Conservation (phyloP, 805 yeast genomes). For the Cyberlindnera mycetangii region DNA sequence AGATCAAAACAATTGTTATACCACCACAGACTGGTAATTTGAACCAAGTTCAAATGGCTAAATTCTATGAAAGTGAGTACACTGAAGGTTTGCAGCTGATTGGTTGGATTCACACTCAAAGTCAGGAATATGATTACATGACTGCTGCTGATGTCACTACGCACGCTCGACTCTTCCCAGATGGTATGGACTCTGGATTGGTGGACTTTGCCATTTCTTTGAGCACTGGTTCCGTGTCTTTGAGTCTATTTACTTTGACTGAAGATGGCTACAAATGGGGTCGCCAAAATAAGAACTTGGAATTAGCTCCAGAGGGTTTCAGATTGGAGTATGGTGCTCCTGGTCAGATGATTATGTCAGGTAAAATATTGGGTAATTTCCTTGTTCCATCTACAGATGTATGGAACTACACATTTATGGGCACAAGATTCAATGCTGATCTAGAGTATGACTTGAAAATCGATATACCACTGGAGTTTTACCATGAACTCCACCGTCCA, state of each 20-base stretch:
- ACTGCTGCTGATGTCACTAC: slow-evolving; percentile 69
- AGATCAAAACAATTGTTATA: slow-evolving; percentile 67
- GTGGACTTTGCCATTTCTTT: slow-evolving; percentile 66
- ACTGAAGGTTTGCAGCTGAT: slow-evolving; percentile 66
- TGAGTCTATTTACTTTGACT: slow-evolving; percentile 61
- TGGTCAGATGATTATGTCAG: slow-evolving; percentile 73
- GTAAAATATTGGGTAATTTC: slow-evolving; percentile 74
- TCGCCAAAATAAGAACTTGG: slow-evolving; percentile 48
- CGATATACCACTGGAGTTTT: slow-evolving; percentile 79
- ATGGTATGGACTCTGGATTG: slow-evolving; percentile 35
- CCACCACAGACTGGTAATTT: slow-evolving; percentile 86
- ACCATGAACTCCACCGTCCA: slow-evolving; percentile 85
- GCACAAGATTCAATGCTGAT: slow-evolving; percentile 75
- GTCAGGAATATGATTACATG: slow-evolving; percentile 59
- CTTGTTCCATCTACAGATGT: slow-evolving; percentile 78
- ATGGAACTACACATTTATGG: slow-evolving; percentile 92
- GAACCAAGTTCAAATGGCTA: slow-evolving; percentile 42
- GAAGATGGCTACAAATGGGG: slow-evolving; percentile 83
- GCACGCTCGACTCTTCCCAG: slow-evolving; percentile 39
- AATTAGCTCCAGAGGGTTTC: slow-evolving; percentile 63
- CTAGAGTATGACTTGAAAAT: slow-evolving; percentile 59
- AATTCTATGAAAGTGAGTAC: slow-evolving; percentile 43
- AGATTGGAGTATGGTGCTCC: slow-evolving; percentile 53
- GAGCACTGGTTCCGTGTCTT: slow-evolving; percentile 80
- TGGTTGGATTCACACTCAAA: slow-evolving; percentile 94